A percentile compares a stretch with the other conserved stretches of the same genome.
These are phyloP conservation scores for Globisporangium irregulare DNA, from an alignment of 352 stramenopile species.

Conservation along the genomic window DNA sequence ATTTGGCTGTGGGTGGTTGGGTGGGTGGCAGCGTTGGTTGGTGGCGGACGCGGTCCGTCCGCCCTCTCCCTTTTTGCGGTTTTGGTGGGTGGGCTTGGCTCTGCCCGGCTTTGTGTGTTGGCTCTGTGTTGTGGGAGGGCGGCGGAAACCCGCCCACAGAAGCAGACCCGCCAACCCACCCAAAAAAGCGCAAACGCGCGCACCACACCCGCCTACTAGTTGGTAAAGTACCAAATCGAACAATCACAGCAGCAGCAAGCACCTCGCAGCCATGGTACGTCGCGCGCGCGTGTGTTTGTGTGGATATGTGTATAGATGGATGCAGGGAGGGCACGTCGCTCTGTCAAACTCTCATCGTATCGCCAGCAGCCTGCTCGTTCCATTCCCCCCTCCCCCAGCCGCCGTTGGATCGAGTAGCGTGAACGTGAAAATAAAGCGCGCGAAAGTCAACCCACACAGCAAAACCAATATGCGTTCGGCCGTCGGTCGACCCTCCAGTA, in stretches of 20 bases:
- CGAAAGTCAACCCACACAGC: slow-evolving; percentile 5
- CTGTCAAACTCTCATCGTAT: neutral
- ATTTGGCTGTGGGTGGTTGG: neutral
- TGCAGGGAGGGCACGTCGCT: neutral
- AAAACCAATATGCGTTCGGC: neutral
- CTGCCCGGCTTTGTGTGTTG: neutral
- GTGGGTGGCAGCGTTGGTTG: slow-evolving; percentile 30
- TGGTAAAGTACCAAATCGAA: slow-evolving; percentile 25
- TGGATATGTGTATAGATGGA: neutral
- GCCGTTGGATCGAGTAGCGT: neutral
- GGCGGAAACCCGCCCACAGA: slow-evolving; percentile 1
- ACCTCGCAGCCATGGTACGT: slow-evolving; percentile 22
- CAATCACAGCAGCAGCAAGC: slow-evolving; percentile 13
- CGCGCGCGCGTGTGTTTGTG: neutral
- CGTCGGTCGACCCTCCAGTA: neutral
- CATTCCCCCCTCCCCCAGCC: neutral
- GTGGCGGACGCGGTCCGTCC: slow-evolving; percentile 23
- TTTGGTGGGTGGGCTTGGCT: neutral
- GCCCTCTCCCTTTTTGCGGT: slow-evolving; percentile 32
- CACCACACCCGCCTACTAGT: slow-evolving; percentile 16
- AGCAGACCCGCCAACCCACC: neutral
- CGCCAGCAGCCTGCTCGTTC: neutral
- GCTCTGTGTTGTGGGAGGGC: neutral
- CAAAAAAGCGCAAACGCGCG: slow-evolving; percentile 3
- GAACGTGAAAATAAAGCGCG: neutral